Percentiles rank a stretch among this genome's conserved stretches.
Conservation (phyloP, 805 yeast species). For the Nakazawaea wyomingensis region DNA sequence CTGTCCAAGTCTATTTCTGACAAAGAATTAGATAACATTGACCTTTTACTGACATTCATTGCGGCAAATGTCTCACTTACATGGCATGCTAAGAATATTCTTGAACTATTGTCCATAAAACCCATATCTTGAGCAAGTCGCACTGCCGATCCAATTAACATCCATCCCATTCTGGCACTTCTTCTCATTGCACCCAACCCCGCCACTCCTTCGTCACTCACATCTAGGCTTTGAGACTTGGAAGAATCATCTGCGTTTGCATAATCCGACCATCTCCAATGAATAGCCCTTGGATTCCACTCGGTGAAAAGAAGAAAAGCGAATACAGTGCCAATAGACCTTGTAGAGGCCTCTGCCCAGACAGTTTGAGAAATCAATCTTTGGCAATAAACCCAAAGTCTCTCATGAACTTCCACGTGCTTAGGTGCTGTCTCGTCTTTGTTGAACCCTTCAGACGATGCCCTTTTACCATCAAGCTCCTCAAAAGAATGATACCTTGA, state of each 20-base stretch:
- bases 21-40: conserved; percentile 70
- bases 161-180: conserved; percentile 89
- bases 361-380: conserved; percentile 76
- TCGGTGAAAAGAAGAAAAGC: conserved; percentile 84
- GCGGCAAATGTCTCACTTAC: conserved; percentile 79
- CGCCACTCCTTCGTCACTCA: conserved; percentile 44
- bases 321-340: conserved; percentile 81
- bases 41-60: conserved; percentile 71
- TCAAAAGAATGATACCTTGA: conserved; percentile 68
- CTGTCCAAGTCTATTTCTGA: conserved; percentile 58
- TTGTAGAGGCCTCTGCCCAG: conserved; percentile 90
- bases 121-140: conserved; percentile 85
- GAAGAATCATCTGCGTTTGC: conserved; percentile 40
- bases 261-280: conserved; percentile 82
- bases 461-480: conserved; percentile 26
- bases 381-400: conserved; percentile 82
- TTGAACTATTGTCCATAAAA: conserved; percentile 65
- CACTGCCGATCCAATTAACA: conserved; percentile 84
- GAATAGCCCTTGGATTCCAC: conserved; percentile 95
- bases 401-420: conserved; percentile 66
- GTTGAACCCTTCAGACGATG: conserved; percentile 13
- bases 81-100: conserved; percentile 79
- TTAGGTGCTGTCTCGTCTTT: conserved; percentile 15
- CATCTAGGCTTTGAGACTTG: conserved; percentile 16
- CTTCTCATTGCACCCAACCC: conserved; percentile 84